Evolutionary conservation across 75 land plant genomes (phyloP).

Genomic region (Selaginella tamariscina): DNA sequence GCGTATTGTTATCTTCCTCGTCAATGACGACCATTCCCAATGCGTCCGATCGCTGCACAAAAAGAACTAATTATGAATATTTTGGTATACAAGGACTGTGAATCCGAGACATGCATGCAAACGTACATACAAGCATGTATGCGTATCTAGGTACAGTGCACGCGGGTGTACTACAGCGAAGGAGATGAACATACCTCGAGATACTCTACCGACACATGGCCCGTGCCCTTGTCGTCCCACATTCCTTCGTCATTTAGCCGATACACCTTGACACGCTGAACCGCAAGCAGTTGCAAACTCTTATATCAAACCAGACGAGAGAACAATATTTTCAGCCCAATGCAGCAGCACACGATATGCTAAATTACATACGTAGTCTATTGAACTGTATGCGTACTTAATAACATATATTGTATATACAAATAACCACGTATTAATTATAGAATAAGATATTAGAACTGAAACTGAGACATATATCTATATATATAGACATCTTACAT

Average conservation of each 20-base stretch:
- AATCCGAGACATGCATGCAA: too few relatives aligned
- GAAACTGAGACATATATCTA: background rate
- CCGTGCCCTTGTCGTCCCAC: constrained; percentile 97
- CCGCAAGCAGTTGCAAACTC: constrained; percentile 3
- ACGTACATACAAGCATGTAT: too few relatives aligned
- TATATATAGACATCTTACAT: too few relatives aligned
- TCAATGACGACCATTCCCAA: constrained; percentile 67
- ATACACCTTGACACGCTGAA: constrained; percentile 86
- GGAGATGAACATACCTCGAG: constrained; percentile 80
- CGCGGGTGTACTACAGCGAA: too few relatives aligned
- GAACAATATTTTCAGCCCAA: background rate
- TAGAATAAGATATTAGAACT: background rate
- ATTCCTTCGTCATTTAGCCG: constrained; percentile 80
- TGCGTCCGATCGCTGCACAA: constrained; percentile 60
- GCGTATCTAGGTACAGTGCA: too few relatives aligned
- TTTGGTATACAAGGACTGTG: too few relatives aligned
- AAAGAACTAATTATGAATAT: too few relatives aligned
- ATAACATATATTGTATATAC: too few relatives aligned
- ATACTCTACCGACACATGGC: constrained; percentile 80
- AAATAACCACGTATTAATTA: too few relatives aligned
- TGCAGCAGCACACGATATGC: background rate
- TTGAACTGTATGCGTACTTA: too few relatives aligned
- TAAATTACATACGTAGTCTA: too few relatives aligned
- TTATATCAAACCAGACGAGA: background rate
- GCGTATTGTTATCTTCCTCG: constrained; percentile 79